Evolutionary conservation across 129 eudicot genomes (phyloP).

Genomic region (Arctium minus): DNA sequence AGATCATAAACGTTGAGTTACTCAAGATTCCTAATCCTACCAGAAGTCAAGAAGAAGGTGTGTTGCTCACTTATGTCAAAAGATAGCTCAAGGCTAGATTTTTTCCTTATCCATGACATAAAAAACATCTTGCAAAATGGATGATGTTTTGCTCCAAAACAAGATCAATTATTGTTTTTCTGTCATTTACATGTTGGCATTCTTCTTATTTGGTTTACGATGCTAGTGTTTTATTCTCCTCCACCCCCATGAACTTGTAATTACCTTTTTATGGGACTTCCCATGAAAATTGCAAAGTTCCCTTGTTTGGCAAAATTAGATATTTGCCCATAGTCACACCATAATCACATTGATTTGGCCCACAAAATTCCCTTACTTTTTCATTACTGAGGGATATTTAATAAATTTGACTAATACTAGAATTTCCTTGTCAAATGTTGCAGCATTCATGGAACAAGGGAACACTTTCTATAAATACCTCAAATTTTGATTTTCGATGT

Average conservation of each 20-base stretch:
- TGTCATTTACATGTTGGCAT: neutral
- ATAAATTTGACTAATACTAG: neutral
- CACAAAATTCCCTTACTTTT: neutral
- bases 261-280: neutral
- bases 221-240: neutral
- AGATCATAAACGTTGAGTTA: neutral
- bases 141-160: conserved; percentile 5
- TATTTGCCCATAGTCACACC: neutral
- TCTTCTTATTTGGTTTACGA: neutral
- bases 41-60: neutral
- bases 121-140: conserved; percentile 2
- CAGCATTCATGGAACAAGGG: neutral
- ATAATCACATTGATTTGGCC: neutral
- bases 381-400: neutral
- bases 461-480: neutral
- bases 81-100: neutral
- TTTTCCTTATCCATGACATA: neutral
- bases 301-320: neutral
- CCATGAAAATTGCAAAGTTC: neutral
- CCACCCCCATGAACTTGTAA: neutral
- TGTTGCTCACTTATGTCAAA: neutral
- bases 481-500: neutral
- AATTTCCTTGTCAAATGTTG: neutral
- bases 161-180: neutral
- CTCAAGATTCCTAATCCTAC: neutral